Evolutionary conservation across 2,329 filamentous ascomycete species (phyloP).

Genomic region (Xylariales sp.): DNA sequence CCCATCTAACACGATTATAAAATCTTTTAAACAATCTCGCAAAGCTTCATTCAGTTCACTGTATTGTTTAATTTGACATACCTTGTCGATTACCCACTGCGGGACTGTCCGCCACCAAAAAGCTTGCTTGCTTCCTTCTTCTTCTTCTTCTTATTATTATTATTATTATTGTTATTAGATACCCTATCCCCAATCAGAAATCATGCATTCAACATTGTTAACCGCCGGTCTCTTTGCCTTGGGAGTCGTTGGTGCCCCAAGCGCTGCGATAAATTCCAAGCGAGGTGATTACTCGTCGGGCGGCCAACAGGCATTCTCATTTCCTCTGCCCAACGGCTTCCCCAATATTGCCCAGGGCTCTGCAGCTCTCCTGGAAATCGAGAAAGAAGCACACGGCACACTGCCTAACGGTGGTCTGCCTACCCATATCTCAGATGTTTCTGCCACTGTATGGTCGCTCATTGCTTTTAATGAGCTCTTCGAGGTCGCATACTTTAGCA

Average conservation of each 20-base stretch:
- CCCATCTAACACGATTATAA: no score
- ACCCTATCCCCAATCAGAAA: no score
- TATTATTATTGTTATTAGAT: no score
- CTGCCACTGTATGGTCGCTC: neutral
- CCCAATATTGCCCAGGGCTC: neutral
- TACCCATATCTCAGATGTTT: neutral
- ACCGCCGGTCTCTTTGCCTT: neutral
- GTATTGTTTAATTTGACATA: no score
- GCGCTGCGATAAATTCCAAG: neutral
- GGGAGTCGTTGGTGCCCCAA: neutral
- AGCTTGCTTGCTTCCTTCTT: no score
- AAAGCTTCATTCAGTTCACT: no score
- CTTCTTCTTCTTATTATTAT: no score
- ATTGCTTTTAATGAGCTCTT: conserved; percentile 6
- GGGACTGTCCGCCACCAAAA: no score
- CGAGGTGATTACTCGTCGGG: neutral
- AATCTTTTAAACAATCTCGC: no score
- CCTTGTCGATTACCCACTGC: no score
- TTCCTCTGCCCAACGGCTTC: conserved; percentile 1
- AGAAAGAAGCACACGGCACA: conserved; percentile 1
- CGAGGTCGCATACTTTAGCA: conserved; percentile 5
- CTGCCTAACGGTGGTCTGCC: neutral
- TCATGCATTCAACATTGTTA: neutral
- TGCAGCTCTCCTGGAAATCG: neutral
- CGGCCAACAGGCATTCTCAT: conserved; percentile 1